Evolutionary conservation across 352 stramenopile species (phyloP), one percentile per base, ranked within the genome.

Genomic region (Thalassiosira hispida): DNA sequence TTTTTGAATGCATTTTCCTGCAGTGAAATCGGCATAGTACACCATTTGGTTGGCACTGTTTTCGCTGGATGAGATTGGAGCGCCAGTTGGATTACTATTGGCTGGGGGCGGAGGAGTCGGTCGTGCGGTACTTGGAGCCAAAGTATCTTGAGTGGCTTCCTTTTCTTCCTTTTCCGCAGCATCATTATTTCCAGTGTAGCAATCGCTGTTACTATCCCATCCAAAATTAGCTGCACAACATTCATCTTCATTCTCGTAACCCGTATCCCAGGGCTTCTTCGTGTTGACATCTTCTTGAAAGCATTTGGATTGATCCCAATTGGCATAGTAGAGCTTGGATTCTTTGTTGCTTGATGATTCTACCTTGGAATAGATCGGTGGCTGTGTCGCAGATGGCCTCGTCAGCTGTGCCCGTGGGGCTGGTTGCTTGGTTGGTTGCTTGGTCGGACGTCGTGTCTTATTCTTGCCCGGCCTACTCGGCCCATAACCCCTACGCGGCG

Each of bases 11-110:
- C 61, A 70, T 60, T 57, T 49, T 25, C 18, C 16, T 2, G 31
- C 16, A 57, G 25, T 35, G 4, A 29, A 70, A 70, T 70, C 61
- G 22, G 61, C 61, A 59, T 51, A 49, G 18, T 61, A 61, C n/a
- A 44, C 18, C 16, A 44, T 38, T 25, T 53, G 2, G 14, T 25
- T 22, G 23, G 31, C 8, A 9, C 3, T 3, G 8, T 38, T 38
- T 9, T 38, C 8, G 31, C 8, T 38, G 31, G 55, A 29, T 22
- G 55, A n/a, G 47, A 31, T 14, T 49, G 55, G 55, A 63, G 55
- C 16, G 40, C 40, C 20, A 49, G 31, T 38, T 38, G 31, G 31
- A 38, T 38, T 38, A 38, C 8, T 38, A 8, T 38, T 38, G 31
- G 55, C 42, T 22, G 55, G 29, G 47, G 55, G 11, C 29, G 55